Base-by-base conservation (phyloP, 2,329 filamentous ascomycete species). In the Diplodia sapinea region DNA sequence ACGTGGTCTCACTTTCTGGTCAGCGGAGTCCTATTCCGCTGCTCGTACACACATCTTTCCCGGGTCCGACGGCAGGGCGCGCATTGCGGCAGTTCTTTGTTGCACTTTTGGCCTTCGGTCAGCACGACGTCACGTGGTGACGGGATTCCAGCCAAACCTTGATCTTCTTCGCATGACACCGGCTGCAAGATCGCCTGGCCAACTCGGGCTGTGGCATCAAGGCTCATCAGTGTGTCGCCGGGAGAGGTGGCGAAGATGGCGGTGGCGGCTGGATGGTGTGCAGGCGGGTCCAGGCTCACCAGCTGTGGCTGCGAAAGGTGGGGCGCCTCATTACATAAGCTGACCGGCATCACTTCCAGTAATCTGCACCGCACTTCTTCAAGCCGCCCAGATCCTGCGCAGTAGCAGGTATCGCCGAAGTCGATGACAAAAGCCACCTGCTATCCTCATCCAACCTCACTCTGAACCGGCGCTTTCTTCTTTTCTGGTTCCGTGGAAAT, bases 91-190 rank as follows among this genome's bases (percentile, higher is more conserved):
- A 66, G 29, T 31, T 47, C 63, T 17, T 51, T 52, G 43, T 55
- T 56, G 26, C 63, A 66, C 63, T 66, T 52, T 3, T 11, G 1
- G 8, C 5, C 8, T 9, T 36, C 11, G 7, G 38, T 66, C 33
- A 66, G 51, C 29, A 6, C 1, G 8, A 15, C 9, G n/a, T 66
- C 63, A 66, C 63, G 63, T 66, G 63, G 23, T 49, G 40, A 6
- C n/a, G 13, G 15, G 9, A 17, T 1, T 52, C 4, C 4, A 5
- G 26, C 38, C 20, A 26, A 7, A 57, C 63, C 40, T 57, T 66
- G 40, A 57, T 66, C 63, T 66, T 66, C 63, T 66, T 66, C 54
- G 11, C 38, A 50, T 66, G 54, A 13, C 63, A 66, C 26, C 63
- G n/a, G n/a, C 52, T 56, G 23, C 63, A 66, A 11, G 63, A 66